Evolutionary conservation across 2,329 filamentous ascomycete species (phyloP), one percentile per base, ranked within the genome.

Genomic region (Mycosphaerella sp.): DNA sequence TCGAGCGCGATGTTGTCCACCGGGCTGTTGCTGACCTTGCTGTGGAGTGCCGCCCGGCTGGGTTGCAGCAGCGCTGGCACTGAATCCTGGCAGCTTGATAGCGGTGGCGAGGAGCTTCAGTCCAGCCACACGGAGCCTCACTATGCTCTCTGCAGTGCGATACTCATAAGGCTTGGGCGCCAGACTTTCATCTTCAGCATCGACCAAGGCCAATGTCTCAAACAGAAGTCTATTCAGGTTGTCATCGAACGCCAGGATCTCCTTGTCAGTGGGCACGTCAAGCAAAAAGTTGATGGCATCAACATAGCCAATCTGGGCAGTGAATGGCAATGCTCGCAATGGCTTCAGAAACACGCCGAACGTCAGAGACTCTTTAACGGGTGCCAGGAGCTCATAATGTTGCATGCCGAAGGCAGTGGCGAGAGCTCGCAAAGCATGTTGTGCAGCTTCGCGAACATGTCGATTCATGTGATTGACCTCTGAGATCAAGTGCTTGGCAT

Each of bases 261-360:
- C 60, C 48, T 61, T 59, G 60, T 93, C 87, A 46, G 86, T 84
- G 69, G 95, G 92, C 46, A 98, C 78, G 53, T 86, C 85, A 74
- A 99, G 81, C 67, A 95, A 95, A 71, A 95, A 98, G 0, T 89
- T 95, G 67, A 98, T 90, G 1, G 93, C 93, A 69, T 98, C 95
- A 62, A 99, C 96, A 67, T 95, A 97, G 3, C 93, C 95, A 62
- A 98, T 98, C 73, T 98, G 95, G 2, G 89, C 92, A 4, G 89
- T 80, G 67, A 98, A 98, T 0, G 93, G 93, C 57, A 99, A 76
- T 0, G 93, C 95, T 57, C 93, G 82, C 17, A 99, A 73, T 11
- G 93, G 93, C 69, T 99, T 99, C 62, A 89, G 88, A 74, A 93
- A 98, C 45, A 99, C 96, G 0, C 91, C 89, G 56, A 85, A 80